Evolutionary conservation across 2,329 filamentous ascomycete species (phyloP), one percentile per base, ranked within the genome.

Genomic region (Orbilia brochopaga): DNA sequence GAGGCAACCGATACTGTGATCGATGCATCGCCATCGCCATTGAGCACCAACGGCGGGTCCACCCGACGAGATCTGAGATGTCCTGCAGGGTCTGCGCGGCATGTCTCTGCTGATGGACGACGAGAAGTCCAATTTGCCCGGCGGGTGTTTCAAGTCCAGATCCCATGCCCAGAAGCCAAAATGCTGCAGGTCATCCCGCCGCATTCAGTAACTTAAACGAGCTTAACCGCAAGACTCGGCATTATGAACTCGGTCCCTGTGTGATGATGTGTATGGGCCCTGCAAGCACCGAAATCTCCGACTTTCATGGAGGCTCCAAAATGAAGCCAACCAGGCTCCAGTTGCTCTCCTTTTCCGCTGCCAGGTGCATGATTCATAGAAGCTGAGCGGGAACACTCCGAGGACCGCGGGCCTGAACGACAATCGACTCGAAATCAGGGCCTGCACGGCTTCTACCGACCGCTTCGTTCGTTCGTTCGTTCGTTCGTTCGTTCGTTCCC

Each of bases 141-240:
- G 61, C 61, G 61, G 61, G 44, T 65, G 53, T 65, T 65, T 65
- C 61, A 65, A 57, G 60, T 52, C 30, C 56, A n/a, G 11, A 21
- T 19, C 8, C n/a, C n/a, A 23, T 51, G 46, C 48, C 51, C 32
- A 30, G 24, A 32, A 46, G n/a, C n/a, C 54, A 53, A 24, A 48
- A 48, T 21, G 58, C 58, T 70, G 66, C 66, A 64, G 44, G 48
- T 64, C 66, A 70, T 64, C 66, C 44, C 59, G 66, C 57, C 66
- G 66, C n/a, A 70, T 64, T 60, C 54, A 70, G 66, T 64, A 70
- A 70, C 66, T 70, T 70, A 70, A 64, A 70, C 66, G 66, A 70
- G 66, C 54, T 37, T 51, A 59, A 63, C 66, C 54, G 54, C 60
- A 63, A 63, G 27, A 70, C 46, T 70, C 59, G 65, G 65, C 59